Base-by-base conservation (phyloP, 2,329 filamentous ascomycete species). In the Apiospora phragmitis region DNA sequence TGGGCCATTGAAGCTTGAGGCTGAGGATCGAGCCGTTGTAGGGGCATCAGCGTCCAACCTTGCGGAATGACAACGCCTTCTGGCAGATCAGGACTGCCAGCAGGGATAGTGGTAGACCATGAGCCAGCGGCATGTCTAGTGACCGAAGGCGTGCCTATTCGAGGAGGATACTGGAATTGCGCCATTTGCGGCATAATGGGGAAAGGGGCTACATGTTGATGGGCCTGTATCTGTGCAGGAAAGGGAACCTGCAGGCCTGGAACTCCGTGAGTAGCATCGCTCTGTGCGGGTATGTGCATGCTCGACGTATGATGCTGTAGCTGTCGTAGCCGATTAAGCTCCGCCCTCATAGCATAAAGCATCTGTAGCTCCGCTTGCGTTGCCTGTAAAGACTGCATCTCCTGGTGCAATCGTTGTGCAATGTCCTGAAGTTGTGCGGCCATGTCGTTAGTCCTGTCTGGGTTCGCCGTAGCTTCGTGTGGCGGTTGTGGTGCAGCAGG, bases 371-470 rank as follows among this genome's bases (percentile, higher is more conserved):
- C 92, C 43, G 91, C 87, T 68, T 92, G 88, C 21, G 90, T 89
- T 43, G 88, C 77, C 65, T 91, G 88, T 24, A 95, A 83, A 55
- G 82, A 83, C 65, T 88, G 85, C 43, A 93, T 85, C 76, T 95
- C 92, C 70, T 90, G 88, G 74, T 91, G 85, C 32, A 96, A 85
- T 69, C 92, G 88, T 69, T 91, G 87, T 74, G 94, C 91, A 18
- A 94, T 86, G 51, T 91, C 87, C 43, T 87, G 83, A 43, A 96
- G 82, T 70, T 94, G 89, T 18, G 83, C 81, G 67, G 89, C 86
- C 35, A 92, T 86, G 1, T 85, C 83, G 59, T 70, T 69, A 26
- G 77, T 73, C 71, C 68, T 73, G 70, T 70, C 69, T 42, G 70
- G 55, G 32, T 71, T 70, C 51, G 72, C 68, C 66, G 74, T 70